Conservation (phyloP, 352 stramenopile species). For the Phytophthora cactorum region DNA sequence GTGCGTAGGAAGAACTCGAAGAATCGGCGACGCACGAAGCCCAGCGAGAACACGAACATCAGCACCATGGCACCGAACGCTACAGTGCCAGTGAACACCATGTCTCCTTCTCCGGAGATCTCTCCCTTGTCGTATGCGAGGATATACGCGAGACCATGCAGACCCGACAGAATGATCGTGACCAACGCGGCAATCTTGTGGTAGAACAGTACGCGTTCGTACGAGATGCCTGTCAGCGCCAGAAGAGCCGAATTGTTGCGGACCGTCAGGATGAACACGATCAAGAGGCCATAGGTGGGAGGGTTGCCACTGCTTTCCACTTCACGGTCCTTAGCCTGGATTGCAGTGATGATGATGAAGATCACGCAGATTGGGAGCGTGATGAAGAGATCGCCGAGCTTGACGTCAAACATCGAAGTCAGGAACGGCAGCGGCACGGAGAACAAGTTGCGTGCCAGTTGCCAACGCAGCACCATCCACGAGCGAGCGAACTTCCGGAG, state of each 20-base stretch:
- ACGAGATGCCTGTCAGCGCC: constrained; percentile 49
- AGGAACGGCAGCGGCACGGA: constrained; percentile 32
- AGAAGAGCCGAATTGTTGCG: constrained; percentile 61
- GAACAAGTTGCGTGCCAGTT: constrained; percentile 37
- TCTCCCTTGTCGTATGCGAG: constrained; percentile 30
- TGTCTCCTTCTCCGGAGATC: constrained; percentile 29
- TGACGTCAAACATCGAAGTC: constrained; percentile 41
- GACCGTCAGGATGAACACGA: constrained; percentile 50
- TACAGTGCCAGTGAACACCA: constrained; percentile 31
- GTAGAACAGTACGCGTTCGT: constrained; percentile 59
- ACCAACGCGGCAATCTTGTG: constrained; percentile 50
- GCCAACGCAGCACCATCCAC: constrained; percentile 40
- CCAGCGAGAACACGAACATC: constrained; percentile 44
- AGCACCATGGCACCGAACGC: constrained; percentile 41
- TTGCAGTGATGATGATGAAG: constrained; percentile 28
- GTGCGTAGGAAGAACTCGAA: constrained; percentile 60
- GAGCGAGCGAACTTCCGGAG: constrained; percentile 24
- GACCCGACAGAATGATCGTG: constrained; percentile 38
- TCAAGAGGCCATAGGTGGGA: constrained; percentile 38
- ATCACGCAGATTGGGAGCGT: constrained; percentile 29
- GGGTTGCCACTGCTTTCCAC: constrained; percentile 24
- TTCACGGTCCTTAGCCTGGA: constrained; percentile 20
- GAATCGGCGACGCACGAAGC: constrained; percentile 47
- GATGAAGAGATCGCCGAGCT: constrained; percentile 43
- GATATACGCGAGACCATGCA: constrained; percentile 55